Evolutionary conservation across 2,329 filamentous ascomycete genomes (phyloP).

Genomic region (Cadophora luteo-olivacea): DNA sequence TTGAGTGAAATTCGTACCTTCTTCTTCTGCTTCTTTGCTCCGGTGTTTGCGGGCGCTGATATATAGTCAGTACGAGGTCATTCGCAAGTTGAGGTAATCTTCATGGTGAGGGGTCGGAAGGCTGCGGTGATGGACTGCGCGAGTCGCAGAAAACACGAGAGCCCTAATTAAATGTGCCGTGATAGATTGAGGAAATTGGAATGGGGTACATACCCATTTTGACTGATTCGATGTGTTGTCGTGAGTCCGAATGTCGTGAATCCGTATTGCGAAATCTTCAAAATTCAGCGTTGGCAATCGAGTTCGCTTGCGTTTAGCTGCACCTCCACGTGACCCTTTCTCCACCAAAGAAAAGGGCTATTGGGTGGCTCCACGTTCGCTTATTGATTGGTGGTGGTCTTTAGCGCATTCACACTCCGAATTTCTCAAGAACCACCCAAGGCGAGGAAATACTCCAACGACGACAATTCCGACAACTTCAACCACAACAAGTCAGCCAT

Average conservation of each 20-base stretch:
- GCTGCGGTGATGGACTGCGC: neutral
- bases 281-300: neutral
- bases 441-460: neutral
- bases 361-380: no score
- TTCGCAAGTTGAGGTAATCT: neutral
- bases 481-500: constrained; percentile 39
- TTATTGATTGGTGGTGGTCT: no score
- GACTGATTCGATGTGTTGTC: constrained; percentile 30
- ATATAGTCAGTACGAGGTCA: constrained; percentile 21
- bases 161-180: neutral
- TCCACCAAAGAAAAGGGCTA: neutral
- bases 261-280: neutral
- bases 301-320: neutral
- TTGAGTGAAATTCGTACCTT: constrained; percentile 49
- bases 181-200: neutral
- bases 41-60: constrained; percentile 63
- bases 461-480: constrained; percentile 22
- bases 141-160: neutral
- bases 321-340: constrained; percentile 1
- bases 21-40: constrained; percentile 84
- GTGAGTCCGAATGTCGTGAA: constrained; percentile 25
- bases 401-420: neutral
- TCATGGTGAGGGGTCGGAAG: constrained; percentile 12
- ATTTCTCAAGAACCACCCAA: neutral
- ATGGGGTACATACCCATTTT: constrained; percentile 32